phyloP scores from a whole-genome alignment of 164 flowering plant species.

The Santalum album region DNA sequence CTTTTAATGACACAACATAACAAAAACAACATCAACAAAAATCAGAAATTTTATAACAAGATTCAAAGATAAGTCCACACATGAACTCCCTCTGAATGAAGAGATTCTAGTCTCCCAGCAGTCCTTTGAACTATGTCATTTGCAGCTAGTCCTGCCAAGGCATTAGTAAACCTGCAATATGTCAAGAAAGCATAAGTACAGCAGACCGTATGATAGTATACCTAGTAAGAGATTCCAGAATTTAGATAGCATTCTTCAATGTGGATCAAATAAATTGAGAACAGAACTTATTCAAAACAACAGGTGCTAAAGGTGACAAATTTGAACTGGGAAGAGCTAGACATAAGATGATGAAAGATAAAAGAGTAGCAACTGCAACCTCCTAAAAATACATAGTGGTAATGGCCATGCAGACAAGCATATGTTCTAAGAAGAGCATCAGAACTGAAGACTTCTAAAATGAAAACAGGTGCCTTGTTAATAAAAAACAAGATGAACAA shows the following conservation, averaged over 20 bases:
- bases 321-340: no score
- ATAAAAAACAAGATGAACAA: no score
- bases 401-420: no score
- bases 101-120: constrained; percentile 69
- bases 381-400: no score
- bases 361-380: no score
- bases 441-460: no score
- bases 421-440: no score
- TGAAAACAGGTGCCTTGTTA: no score
- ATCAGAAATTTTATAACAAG: background rate
- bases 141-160: constrained; percentile 55
- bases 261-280: background rate
- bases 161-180: constrained; percentile 66
- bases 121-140: constrained; percentile 81
- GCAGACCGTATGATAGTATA: background rate
- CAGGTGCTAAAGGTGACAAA: no score
- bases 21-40: no score
- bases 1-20: no score
- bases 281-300: background rate
- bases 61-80: constrained; percentile 31
- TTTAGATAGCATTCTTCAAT: background rate
- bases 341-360: no score
- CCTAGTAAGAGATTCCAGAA: background rate
- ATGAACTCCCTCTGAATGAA: constrained; percentile 96
- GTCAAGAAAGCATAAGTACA: background rate